phyloP scores from a whole-genome alignment of 1,284 basidiomycete species.

The Singerocomus rubriflavus region DNA sequence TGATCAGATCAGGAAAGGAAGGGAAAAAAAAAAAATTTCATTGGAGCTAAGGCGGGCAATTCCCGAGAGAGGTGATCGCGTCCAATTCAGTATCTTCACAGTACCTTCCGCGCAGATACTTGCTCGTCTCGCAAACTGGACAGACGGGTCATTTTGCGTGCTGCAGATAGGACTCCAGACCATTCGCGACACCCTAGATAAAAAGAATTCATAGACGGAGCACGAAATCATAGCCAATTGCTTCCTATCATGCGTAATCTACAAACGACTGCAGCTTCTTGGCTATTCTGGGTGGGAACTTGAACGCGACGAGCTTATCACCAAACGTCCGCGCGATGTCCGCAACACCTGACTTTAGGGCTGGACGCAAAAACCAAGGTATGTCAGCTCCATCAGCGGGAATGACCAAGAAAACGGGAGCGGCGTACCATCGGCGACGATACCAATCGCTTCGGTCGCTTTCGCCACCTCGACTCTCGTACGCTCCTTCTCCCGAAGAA shows the following conservation, averaged over 20 bases:
- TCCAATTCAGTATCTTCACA: too few relatives aligned
- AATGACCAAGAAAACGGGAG: not conserved
- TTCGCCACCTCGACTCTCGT: slow-evolving; percentile 43
- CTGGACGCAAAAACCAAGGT: slow-evolving; percentile 36
- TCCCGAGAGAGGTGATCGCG: too few relatives aligned
- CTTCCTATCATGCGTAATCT: slow-evolving; percentile 44
- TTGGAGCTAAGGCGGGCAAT: too few relatives aligned
- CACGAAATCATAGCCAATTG: not conserved
- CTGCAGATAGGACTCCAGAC: too few relatives aligned
- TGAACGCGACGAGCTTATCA: slow-evolving; percentile 71
- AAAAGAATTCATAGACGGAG: not conserved
- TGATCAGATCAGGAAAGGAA: too few relatives aligned
- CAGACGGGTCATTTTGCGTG: too few relatives aligned
- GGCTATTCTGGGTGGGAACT: slow-evolving; percentile 65
- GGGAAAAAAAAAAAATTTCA: too few relatives aligned
- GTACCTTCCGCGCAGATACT: too few relatives aligned
- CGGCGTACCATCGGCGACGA: slow-evolving; percentile 53
- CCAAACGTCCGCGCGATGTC: slow-evolving; percentile 73
- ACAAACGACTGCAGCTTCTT: slow-evolving; percentile 68
- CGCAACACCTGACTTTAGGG: slow-evolving; percentile 63
- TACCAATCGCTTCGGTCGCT: slow-evolving; percentile 53
- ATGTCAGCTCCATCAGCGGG: too few relatives aligned
- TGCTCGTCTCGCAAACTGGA: too few relatives aligned
- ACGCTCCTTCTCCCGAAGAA: slow-evolving; percentile 32
- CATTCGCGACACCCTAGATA: too few relatives aligned